phyloP scores from a whole-genome alignment of 345 rosid genomes.

The Toxicodendron radicans region DNA sequence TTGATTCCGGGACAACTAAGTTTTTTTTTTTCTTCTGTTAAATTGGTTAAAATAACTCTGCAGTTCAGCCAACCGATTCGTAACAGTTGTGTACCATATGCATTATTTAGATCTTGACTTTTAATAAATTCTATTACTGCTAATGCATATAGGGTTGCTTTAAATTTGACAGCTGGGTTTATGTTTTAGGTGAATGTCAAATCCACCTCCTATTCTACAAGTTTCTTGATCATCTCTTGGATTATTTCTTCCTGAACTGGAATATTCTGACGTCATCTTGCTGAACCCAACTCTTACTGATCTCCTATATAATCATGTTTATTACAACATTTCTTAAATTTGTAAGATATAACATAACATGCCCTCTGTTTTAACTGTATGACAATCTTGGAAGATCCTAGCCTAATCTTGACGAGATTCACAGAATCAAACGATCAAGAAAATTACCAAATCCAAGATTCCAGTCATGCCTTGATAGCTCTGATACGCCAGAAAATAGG shows the following conservation, averaged over 20 bases:
- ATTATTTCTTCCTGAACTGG: neutral
- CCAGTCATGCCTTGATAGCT: too few species aligned
- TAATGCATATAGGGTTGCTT: neutral
- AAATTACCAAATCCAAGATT: neutral
- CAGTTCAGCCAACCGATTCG: neutral
- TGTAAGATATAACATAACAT: too few species aligned
- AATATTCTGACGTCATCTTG: neutral
- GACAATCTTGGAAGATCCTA: too few species aligned
- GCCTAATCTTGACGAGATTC: neutral
- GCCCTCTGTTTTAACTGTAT: too few species aligned
- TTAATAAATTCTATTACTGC: neutral
- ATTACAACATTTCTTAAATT: too few species aligned
- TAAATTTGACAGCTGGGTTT: neutral
- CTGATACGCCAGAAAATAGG: too few species aligned
- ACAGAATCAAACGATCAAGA: neutral
- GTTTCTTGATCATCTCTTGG: neutral
- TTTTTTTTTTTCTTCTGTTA: too few species aligned
- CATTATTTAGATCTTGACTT: conserved; percentile 3
- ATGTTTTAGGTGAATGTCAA: neutral
- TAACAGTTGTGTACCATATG: neutral
- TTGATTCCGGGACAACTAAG: too few species aligned
- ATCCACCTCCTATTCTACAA: neutral
- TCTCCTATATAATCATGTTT: neutral
- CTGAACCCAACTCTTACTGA: neutral
- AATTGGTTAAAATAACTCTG: too few species aligned